A percentile compares a stretch with the other conserved stretches of the same genome.
Conservation (phyloP, 805 yeast species). For the Hanseniaspora jakobsenii region DNA sequence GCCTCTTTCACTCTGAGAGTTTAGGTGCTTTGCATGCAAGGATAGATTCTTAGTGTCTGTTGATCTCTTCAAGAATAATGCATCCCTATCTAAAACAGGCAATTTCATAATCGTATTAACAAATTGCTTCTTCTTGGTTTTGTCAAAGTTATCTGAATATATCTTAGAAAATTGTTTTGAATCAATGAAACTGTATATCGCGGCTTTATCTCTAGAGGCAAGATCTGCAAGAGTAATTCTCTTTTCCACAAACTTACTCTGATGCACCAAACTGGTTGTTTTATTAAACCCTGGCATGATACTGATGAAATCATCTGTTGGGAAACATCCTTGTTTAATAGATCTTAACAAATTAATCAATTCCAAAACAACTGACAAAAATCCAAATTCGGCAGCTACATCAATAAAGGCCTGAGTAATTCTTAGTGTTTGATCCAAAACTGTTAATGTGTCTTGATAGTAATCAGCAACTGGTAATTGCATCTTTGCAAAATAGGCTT, state of each 20-base stretch:
- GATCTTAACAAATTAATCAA: constrained; percentile 68
- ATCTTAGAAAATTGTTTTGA: constrained; percentile 15
- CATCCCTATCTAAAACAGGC: constrained; percentile 44
- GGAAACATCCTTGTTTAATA: constrained; percentile 81
- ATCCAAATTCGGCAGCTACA: constrained; percentile 75
- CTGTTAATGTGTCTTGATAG: constrained; percentile 83
- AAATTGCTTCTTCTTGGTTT: constrained; percentile 38
- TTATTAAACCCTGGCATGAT: constrained; percentile 30
- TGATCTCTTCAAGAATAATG: constrained; percentile 29
- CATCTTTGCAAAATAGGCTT: constrained; percentile 69
- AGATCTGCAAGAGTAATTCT: constrained; percentile 23
- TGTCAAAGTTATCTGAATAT: constrained; percentile 32
- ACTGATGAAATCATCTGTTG: constrained; percentile 60
- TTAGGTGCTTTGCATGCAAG: constrained; percentile 44
- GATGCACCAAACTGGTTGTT: constrained; percentile 21
- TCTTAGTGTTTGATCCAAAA: constrained; percentile 87
- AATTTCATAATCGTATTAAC: constrained; percentile 40
- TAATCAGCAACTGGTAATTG: constrained; percentile 93
- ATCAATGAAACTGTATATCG: constrained; percentile 17
- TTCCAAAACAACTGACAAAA: constrained; percentile 45
- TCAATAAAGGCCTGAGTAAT: constrained; percentile 87
- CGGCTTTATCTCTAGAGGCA: constrained; percentile 35
- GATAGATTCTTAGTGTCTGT: constrained; percentile 27
- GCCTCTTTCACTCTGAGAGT: constrained; percentile 36
- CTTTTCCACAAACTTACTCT: constrained; percentile 16